Base-by-base conservation (phyloP, 257 asterid genomes). In the Nicotiana tomentosiformis region DNA sequence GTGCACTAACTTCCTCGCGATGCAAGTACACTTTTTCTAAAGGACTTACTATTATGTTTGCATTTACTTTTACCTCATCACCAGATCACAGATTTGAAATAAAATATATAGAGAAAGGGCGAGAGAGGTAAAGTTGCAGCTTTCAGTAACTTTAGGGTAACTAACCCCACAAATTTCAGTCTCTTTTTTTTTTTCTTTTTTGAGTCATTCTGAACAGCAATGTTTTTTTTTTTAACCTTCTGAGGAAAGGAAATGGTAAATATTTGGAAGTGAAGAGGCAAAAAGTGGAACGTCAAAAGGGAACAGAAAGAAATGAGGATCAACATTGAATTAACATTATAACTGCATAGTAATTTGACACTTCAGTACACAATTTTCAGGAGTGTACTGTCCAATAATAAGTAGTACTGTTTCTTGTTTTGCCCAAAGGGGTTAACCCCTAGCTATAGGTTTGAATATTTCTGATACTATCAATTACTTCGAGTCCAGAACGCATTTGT, bases 221-320 rank as follows among this genome's bases (percentile, higher is more conserved):
- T 33, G 8, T 74, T 74, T 29, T n/a, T 29, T 64, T 56, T 62
- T 43, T 10, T 0, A 39, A 66, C 79, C 58, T 69, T 64, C 5
- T 35, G 51, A 58, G 76, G 77, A 76, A 69, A 82, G 20, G n/a
- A 68, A 60, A 80, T 80, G 65, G 81, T 78, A 86, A 85, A 81
- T 26, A 23, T 57, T 49, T 74, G 76, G 57, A 66, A 20, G 33
- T 69, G 37, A 35, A 70, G 51, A 77, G 82, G 58, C 82, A 72
- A 33, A 87, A 78, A 81, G 66, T 80, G 81, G 29, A 78, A 80
- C 80, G 35, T 46, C 58, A 64, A 82, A 32, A 51, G 30, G 87
- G 85, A 77, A 82, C 89, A 76, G 85, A 86, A 86, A 84, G 79
- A 86, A 72, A 87, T 90, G 90, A 90, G 79, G 72, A 88, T 88